phyloP scores from a whole-genome alignment of 257 asterid species.

The Solanum dulcamara region DNA sequence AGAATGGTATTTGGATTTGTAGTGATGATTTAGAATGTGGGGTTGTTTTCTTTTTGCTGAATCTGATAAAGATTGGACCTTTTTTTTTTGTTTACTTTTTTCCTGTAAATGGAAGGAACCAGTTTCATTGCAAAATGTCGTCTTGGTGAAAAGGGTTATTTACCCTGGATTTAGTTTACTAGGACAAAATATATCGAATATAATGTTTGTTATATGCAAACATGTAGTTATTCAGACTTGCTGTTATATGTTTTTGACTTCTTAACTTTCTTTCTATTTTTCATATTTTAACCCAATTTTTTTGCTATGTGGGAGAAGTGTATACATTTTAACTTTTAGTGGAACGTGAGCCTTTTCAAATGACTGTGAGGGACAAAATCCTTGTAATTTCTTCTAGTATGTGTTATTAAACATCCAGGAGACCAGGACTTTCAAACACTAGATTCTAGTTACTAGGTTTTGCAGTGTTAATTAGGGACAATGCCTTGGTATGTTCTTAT shows the following conservation, averaged over 20 bases:
- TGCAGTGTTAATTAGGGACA: not conserved
- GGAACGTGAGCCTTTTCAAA: no score
- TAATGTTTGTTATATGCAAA: not conserved
- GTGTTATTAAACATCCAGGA: not conserved
- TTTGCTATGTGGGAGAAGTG: no score
- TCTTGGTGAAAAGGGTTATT: not conserved
- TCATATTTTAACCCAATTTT: no score
- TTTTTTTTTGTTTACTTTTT: not conserved
- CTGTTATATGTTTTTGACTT: not conserved
- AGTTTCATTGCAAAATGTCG: not conserved
- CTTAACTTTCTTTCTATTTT: not conserved
- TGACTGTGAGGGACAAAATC: not conserved
- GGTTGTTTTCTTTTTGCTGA: slow-evolving; percentile 4
- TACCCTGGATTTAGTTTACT: not conserved
- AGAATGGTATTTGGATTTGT: not conserved
- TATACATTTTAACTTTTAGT: no score
- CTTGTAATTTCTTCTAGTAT: not conserved
- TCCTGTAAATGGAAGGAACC: not conserved
- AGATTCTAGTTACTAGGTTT: not conserved
- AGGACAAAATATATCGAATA: not conserved
- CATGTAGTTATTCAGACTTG: not conserved
- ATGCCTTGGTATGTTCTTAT: not conserved
- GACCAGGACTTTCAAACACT: not conserved
- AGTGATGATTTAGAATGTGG: slow-evolving; percentile 1
- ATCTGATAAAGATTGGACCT: not conserved